Percentiles rank a stretch among this genome's conserved stretches.
These are phyloP conservation scores for Acanthamoeba triangularis DNA, from an alignment of 208 protist genomes.

Conservation along the genomic window DNA sequence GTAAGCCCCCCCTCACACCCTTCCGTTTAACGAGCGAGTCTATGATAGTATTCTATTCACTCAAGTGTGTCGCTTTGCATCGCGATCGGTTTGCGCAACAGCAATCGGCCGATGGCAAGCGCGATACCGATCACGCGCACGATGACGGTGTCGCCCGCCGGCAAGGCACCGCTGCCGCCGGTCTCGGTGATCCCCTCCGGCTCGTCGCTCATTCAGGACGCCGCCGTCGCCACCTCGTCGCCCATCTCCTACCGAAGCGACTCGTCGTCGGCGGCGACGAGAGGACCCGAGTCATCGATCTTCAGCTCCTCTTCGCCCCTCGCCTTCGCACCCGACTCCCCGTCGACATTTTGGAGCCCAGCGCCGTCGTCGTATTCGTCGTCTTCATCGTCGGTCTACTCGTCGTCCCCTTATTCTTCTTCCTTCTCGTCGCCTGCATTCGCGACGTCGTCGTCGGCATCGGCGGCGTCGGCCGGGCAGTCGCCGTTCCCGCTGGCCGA, in stretches of 20 bases:
- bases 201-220: not conserved
- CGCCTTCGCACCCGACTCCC: not conserved
- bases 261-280: not conserved
- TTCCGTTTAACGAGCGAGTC: not conserved
- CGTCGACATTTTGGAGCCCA: not conserved
- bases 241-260: not conserved
- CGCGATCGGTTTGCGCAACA: too few species aligned
- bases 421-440: not conserved
- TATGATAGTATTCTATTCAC: not conserved
- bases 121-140: not conserved
- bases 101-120: not conserved
- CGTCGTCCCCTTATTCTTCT: not conserved
- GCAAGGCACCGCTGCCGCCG: not conserved
- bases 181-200: not conserved
- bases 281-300: not conserved
- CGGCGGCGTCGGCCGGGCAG: not conserved
- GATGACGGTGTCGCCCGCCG: not conserved
- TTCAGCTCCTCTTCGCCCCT: not conserved
- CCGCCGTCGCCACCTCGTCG: not conserved
- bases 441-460: not conserved
- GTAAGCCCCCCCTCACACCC: too few species aligned
- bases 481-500: slow-evolving; percentile 11
- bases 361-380: not conserved
- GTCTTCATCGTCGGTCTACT: not conserved
- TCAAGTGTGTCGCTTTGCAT: too few species aligned